Base-by-base conservation (phyloP, 2,329 filamentous ascomycete species). In the Acrocalymma vagum region DNA sequence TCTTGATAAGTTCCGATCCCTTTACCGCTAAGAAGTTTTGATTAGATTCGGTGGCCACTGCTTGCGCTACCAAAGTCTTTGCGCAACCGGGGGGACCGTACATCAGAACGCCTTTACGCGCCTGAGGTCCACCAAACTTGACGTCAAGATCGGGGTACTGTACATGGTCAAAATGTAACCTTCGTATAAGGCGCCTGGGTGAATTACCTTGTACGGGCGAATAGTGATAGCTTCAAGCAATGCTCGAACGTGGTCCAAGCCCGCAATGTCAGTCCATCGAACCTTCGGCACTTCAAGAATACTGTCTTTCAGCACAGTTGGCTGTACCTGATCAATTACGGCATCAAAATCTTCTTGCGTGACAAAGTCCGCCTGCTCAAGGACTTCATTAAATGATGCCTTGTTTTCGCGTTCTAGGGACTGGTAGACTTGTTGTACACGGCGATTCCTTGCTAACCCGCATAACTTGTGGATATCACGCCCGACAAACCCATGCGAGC, bases 11-110 rank as follows among this genome's bases (percentile, higher is more conserved):
- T 70, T 96, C 93, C 23, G 90, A 90, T 17, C 91, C 93, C 72
- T 96, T 96, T 53, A 97, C 89, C 7, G 91, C 87, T 63, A 96
- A 86, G 76, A 96, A 96, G 68, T 96, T 96, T 71, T 95, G 86
- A 4, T 88, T 87, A 20, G 89, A 90, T 67, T 95, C 91, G 6
- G 90, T 95, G 11, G 93, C 93, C 55, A 95, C 83, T 18, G 93
- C 93, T 66, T 95, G 91, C 0, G 93, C 93, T 0, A 85, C 90
- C 65, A 96, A 82, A 0, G 93, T 97, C 72, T 97, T 97, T 51
- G 91, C 95, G 72, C 93, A 96, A 3, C 93, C 93, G 0, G 93
- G 93, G 0, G 93, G 93, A 0, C 93, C 93, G 67, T 96, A 96
- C 3, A 97, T 80, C 6, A 97, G 78, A 11, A 96, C 82, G 1